Evolutionary conservation across 1,139 yeast species (phyloP), one percentile per base, ranked within the genome.

Genomic region (Suhomyces bribrorum): DNA sequence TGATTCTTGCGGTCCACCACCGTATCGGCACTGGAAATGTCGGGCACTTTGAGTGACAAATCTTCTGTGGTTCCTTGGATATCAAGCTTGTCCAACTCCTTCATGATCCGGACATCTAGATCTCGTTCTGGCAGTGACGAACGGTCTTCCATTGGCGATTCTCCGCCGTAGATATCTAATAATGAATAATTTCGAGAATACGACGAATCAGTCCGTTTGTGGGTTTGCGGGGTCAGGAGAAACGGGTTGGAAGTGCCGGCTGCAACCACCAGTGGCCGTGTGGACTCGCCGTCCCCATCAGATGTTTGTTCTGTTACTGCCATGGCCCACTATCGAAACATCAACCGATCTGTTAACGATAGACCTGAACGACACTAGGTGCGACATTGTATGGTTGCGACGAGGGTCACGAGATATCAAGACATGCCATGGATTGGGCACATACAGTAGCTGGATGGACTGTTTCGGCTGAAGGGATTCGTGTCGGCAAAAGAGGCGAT

Each of bases 161-260:
- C 59, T 12, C 44, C 43, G 17, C 52, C 57, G 38, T 57, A 57
- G 36, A 44, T 52, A 36, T 57, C 59, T 9, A 57, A 45, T 8
- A 56, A 38, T 23, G 57, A 53, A 40, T 64, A 68, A 48, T 61
- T 68, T 31, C 61, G 52, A n/a, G 74, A 67, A 43, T 61, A 58
- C 2, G 58, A 52, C 8, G 71, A 64, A 2, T 58, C 66, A 13
- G 56, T 45, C 7, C 73, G 50, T 36, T 53, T 60, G 37, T 59
- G 64, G 9, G 45, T 40, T 31, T 46, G 43, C 20, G 54, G 52
- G 13, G 54, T 49, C 23, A 14, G 37, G 12, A 34, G 34, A 32
- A 15, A 29, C n/a, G n/a, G n/a, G n/a, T n/a, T n/a, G n/a, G n/a
- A n/a, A n/a, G 30, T 27, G n/a, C n/a, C 18, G 18, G 17, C 30